Evolutionary conservation across 2,329 filamentous ascomycete species (phyloP).

Genomic region (Hypomyces perniciosus): DNA sequence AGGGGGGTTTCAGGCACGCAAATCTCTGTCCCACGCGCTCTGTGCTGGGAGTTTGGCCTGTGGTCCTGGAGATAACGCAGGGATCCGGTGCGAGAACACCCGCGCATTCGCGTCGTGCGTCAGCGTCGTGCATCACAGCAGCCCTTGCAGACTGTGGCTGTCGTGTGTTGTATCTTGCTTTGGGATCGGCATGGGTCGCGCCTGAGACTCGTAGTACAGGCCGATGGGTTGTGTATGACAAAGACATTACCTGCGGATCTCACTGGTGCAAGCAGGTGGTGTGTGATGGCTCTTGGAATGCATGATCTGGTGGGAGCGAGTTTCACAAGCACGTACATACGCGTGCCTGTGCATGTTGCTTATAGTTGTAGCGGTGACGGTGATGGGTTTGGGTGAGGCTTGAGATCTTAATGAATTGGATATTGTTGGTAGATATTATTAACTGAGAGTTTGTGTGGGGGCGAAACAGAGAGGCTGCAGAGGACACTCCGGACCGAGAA

Average conservation of each 20-base stretch:
- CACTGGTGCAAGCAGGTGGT: neutral
- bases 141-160: slow-evolving; percentile 1
- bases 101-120: slow-evolving; percentile 2
- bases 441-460: too few relatives aligned
- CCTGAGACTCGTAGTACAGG: neutral
- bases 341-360: neutral
- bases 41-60: neutral
- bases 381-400: too few relatives aligned
- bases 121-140: neutral
- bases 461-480: too few relatives aligned
- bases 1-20: neutral
- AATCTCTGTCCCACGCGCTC: neutral
- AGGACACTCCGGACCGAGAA: too few relatives aligned
- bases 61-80: slow-evolving; percentile 15
- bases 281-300: neutral
- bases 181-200: neutral
- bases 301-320: too few relatives aligned
- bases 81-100: slow-evolving; percentile 11
- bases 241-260: neutral
- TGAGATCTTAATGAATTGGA: too few relatives aligned
- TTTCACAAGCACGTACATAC: neutral
- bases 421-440: too few relatives aligned
- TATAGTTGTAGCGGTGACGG: neutral
- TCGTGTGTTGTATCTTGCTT: slow-evolving; percentile 4
- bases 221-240: too few relatives aligned